phyloP scores from a whole-genome alignment of 2,329 filamentous ascomycete genomes.

The Fusarium marasasianum region DNA sequence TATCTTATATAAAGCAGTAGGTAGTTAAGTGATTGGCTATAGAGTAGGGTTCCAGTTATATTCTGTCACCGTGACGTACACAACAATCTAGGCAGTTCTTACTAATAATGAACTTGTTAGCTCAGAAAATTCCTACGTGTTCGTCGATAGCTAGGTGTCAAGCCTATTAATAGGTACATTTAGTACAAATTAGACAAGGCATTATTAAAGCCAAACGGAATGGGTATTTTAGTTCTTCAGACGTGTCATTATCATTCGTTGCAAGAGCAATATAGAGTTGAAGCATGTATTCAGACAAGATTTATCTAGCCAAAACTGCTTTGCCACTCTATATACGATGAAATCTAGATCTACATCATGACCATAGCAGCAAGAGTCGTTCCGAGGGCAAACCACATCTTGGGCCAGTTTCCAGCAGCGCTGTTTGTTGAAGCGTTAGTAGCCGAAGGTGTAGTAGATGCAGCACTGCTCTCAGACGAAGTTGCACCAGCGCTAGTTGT shows the following conservation, averaged over 20 bases:
- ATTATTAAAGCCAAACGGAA: fast-evolving
- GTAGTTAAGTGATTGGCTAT: background rate
- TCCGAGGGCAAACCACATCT: conserved; percentile 13
- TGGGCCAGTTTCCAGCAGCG: conserved; percentile 7
- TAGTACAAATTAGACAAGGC: background rate
- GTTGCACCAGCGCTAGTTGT: background rate
- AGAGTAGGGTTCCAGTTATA: background rate
- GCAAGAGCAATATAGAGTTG: background rate
- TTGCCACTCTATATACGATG: background rate
- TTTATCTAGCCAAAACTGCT: background rate
- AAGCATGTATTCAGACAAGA: background rate
- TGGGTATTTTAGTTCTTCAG: fast-evolving
- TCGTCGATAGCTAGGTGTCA: background rate
- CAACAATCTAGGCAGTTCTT: fast-evolving
- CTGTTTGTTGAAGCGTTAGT: background rate
- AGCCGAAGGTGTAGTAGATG: conserved; percentile 1
- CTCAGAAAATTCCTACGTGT: background rate
- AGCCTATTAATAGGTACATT: background rate
- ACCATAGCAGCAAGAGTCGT: background rate
- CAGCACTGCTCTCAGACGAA: background rate
- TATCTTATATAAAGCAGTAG: too few relatives aligned
- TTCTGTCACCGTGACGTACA: too few relatives aligned
- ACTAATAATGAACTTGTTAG: background rate
- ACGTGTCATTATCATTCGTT: fast-evolving
- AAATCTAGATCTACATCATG: background rate